Percentiles rank a stretch among this genome's conserved stretches.
Evolutionary conservation across 805 yeast genomes (phyloP).

Genomic region (Schizosaccharomyces octosporus): DNA sequence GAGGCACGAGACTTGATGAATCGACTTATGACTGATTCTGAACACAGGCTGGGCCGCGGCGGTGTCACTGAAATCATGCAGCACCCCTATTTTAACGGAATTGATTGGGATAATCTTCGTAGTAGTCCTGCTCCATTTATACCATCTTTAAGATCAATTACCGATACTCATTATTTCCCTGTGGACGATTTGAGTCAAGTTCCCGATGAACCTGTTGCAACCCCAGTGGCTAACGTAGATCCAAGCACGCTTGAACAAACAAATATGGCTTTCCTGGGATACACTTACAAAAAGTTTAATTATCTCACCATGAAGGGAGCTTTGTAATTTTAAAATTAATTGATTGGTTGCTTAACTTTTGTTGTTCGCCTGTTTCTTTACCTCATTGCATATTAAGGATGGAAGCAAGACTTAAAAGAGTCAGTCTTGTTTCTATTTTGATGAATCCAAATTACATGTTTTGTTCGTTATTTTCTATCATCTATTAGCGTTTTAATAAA

Average conservation of each 20-base stretch:
- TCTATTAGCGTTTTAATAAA: too few relatives aligned
- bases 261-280: conserved; percentile 58
- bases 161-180: conserved; percentile 95
- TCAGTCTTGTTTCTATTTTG: too few relatives aligned
- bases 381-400: not conserved
- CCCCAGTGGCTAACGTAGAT: conserved; percentile 7
- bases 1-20: conserved; percentile 75
- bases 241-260: conserved; percentile 2
- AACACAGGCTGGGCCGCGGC: conserved; percentile 65
- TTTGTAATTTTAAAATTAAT: not conserved
- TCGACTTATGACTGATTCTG: conserved; percentile 50
- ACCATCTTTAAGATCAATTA: conserved; percentile 71
- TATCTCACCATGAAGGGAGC: conserved; percentile 30
- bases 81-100: conserved; percentile 89
- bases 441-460: too few relatives aligned
- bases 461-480: too few relatives aligned
- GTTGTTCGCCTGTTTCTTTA: not conserved
- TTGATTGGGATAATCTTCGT: conserved; percentile 74
- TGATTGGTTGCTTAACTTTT: not conserved
- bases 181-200: conserved; percentile 87
- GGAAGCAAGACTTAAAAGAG: not conserved
- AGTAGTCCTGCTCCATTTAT: conserved; percentile 81
- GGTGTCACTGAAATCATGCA: conserved; percentile 77
- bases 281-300: conserved; percentile 86
- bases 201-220: conserved; percentile 36